Evolutionary conservation across 2,329 filamentous ascomycete genomes (phyloP).

Genomic region (Myriosclerotinia duriaeana): DNA sequence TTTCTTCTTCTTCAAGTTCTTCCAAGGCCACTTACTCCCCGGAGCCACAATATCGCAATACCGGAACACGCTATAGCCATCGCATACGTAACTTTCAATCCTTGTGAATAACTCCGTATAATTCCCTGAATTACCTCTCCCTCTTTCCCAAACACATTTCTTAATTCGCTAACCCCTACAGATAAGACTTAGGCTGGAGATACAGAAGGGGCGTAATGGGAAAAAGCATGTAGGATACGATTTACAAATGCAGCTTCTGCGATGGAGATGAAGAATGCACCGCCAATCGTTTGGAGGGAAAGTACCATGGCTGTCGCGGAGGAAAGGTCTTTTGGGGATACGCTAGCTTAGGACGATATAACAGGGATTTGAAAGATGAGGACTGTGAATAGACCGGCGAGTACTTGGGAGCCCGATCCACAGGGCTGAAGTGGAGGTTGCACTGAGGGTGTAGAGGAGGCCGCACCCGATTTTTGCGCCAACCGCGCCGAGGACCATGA

Average conservation of each 20-base stretch:
- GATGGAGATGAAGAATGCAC: constrained; percentile 51
- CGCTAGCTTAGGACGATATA: constrained; percentile 43
- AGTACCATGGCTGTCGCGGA: constrained; percentile 49
- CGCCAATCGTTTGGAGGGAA: constrained; percentile 52
- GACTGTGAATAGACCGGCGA: constrained; percentile 57
- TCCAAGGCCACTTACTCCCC: constrained; percentile 42
- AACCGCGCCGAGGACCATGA: constrained; percentile 39
- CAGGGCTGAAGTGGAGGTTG: constrained; percentile 47
- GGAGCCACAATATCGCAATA: constrained; percentile 43
- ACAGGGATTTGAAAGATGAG: constrained; percentile 51
- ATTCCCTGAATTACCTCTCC: constrained; percentile 52
- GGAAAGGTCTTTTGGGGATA: constrained; percentile 46
- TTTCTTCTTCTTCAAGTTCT: constrained; percentile 37
- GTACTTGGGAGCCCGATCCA: constrained; percentile 61
- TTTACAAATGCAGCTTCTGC: constrained; percentile 51
- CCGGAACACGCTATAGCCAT: constrained; percentile 53
- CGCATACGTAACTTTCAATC: constrained; percentile 62
- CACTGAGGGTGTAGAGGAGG: constrained; percentile 54
- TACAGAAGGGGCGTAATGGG: constrained; percentile 43
- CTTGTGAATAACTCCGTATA: constrained; percentile 60
- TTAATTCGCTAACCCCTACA: constrained; percentile 56
- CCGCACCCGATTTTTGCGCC: constrained; percentile 48
- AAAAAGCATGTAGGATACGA: constrained; percentile 44
- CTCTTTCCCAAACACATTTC: constrained; percentile 47
- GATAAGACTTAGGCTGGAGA: constrained; percentile 43